A percentile compares a stretch with the other conserved stretches of the same genome.
phyloP scores from a whole-genome alignment of 169 alveolate genomes.

The Plasmodium falciparum region DNA sequence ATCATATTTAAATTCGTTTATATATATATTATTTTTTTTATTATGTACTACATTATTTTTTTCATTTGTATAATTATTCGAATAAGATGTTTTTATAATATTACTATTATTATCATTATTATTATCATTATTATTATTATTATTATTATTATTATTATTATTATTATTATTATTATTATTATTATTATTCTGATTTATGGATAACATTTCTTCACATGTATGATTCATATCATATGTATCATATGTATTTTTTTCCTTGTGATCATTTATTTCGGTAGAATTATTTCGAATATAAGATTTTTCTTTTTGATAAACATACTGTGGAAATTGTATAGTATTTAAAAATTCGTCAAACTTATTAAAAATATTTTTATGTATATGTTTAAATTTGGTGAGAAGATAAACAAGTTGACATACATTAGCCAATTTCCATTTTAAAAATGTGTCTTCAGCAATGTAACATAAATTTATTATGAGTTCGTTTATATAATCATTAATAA shows the following conservation, averaged over 20 bases:
- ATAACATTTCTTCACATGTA: neutral
- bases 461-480: slow-evolving; percentile 29
- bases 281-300: neutral
- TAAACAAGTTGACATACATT: slow-evolving; percentile 56
- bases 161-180: neutral
- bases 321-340: slow-evolving; percentile 21
- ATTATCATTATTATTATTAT: neutral
- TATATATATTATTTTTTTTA: neutral
- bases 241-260: neutral
- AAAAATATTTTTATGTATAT: slow-evolving; percentile 51
- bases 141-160: neutral
- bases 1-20: slow-evolving; percentile 50
- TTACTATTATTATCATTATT: neutral
- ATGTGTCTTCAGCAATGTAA: slow-evolving; percentile 21
- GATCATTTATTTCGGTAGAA: neutral
- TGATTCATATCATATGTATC: neutral
- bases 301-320: slow-evolving; percentile 35
- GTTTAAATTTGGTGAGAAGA: slow-evolving; percentile 37
- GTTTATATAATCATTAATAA: slow-evolving; percentile 8
- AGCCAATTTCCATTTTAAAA: slow-evolving; percentile 43
- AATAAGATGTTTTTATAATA: neutral
- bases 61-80: neutral
- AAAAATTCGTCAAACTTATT: slow-evolving; percentile 31
- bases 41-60: neutral
- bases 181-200: neutral